Percentiles rank a stretch among this genome's conserved stretches.
phyloP scores from a whole-genome alignment of 176 grass and related monocot species.

The Hyparrhenia diplandra region DNA sequence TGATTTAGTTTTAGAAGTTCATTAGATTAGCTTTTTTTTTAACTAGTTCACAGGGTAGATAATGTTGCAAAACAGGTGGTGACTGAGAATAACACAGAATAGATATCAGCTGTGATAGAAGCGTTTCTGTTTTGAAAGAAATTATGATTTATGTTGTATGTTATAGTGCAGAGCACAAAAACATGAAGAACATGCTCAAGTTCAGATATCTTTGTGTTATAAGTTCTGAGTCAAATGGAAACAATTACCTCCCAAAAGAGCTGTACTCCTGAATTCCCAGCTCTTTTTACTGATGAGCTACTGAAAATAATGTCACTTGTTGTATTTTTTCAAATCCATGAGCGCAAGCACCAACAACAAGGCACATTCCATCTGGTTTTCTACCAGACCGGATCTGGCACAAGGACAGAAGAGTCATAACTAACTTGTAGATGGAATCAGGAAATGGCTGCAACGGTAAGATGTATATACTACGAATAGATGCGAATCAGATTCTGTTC shows the following conservation, averaged over 20 bases:
- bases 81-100: background rate
- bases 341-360: slow-evolving; percentile 86
- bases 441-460: background rate
- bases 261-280: slow-evolving; percentile 61
- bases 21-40: background rate
- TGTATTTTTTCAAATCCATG: slow-evolving; percentile 73
- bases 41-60: background rate
- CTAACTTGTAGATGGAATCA: slow-evolving; percentile 9
- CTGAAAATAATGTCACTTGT: slow-evolving; percentile 88
- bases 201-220: background rate
- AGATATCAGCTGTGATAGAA: background rate
- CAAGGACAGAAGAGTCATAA: slow-evolving; percentile 34
- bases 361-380: slow-evolving; percentile 95
- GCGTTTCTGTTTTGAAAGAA: background rate
- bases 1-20: background rate
- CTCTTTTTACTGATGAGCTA: slow-evolving; percentile 58
- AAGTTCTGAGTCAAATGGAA: background rate
- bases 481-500: background rate
- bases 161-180: background rate
- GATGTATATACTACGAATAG: background rate
- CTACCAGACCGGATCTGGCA: slow-evolving; percentile 63
- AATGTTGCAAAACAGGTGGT: background rate
- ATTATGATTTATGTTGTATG: background rate
- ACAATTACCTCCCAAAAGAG: slow-evolving; percentile 91
- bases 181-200: background rate